These are phyloP conservation scores for Nakazawaea ambrosiae DNA, from an alignment of 805 yeast genomes.

Conservation along the genomic window DNA sequence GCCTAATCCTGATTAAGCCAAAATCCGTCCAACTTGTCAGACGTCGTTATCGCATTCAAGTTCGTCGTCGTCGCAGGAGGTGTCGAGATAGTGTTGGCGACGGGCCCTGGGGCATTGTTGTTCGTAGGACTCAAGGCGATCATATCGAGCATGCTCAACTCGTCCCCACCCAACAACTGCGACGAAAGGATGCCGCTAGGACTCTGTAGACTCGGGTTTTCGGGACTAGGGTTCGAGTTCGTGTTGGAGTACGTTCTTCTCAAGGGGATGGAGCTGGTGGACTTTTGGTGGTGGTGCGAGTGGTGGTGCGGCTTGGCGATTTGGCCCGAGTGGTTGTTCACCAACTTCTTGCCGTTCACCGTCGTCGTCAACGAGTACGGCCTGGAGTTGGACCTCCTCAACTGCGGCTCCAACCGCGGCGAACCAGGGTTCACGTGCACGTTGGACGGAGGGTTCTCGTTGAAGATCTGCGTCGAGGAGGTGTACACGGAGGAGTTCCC, in stretches of 20 bases:
- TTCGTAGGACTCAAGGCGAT: slow-evolving; percentile 6
- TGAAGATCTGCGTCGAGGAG: slow-evolving; percentile 3
- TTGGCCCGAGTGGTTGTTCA: slow-evolving; percentile 7
- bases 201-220: slow-evolving; percentile 2
- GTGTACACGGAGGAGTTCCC: slow-evolving; percentile 1
- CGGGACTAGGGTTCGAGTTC: slow-evolving; percentile 2
- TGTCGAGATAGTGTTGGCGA: background rate
- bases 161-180: slow-evolving; percentile 4
- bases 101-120: too few relatives aligned
- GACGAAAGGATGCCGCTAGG: background rate
- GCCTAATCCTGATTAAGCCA: too few relatives aligned
- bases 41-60: background rate
- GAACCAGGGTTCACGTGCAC: slow-evolving; percentile 4
- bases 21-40: too few relatives aligned
- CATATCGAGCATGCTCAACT: slow-evolving; percentile 10
- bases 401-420: slow-evolving; percentile 5
- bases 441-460: slow-evolving; percentile 9
- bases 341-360: slow-evolving; percentile 6
- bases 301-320: slow-evolving; percentile 9
- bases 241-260: background rate
- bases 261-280: slow-evolving; percentile 3
- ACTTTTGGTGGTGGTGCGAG: slow-evolving; percentile 6
- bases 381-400: slow-evolving; percentile 8
- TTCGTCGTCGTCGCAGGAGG: background rate
- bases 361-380: slow-evolving; percentile 7